Percentiles rank a stretch among this genome's conserved stretches.
phyloP scores from a whole-genome alignment of 2,329 filamentous ascomycete species.

The Monilinia vaccinii-corymbosi region DNA sequence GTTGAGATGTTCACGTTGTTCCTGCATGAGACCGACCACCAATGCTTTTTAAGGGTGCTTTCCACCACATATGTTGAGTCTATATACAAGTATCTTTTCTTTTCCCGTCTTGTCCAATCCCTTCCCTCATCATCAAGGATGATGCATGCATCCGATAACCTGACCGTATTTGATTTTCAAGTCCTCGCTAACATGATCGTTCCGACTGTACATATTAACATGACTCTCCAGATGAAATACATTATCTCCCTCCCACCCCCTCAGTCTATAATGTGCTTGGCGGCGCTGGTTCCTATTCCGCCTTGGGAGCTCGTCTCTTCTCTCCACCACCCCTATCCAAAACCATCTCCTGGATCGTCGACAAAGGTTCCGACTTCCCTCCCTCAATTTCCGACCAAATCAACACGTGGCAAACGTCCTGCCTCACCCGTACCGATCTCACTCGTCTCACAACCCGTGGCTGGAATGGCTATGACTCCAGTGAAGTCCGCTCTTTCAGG shows the following conservation, averaged over 20 bases:
- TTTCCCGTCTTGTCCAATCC: not conserved
- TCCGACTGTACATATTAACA: not conserved
- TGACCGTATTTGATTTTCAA: not conserved
- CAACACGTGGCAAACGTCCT: slow-evolving; percentile 66
- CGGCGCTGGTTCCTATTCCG: slow-evolving; percentile 79
- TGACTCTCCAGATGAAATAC: slow-evolving; percentile 67
- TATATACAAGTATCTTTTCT: not conserved
- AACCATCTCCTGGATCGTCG: slow-evolving; percentile 81
- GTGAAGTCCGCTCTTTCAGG: slow-evolving; percentile 66
- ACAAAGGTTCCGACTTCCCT: slow-evolving; percentile 84
- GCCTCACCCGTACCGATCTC: slow-evolving; percentile 50
- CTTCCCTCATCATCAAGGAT: not conserved
- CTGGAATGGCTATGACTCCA: slow-evolving; percentile 80
- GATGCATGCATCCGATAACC: not conserved
- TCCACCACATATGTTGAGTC: not conserved
- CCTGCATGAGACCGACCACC: not conserved
- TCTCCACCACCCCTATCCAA: slow-evolving; percentile 57
- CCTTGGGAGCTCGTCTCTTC: slow-evolving; percentile 80
- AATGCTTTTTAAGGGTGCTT: not conserved
- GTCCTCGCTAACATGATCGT: not conserved
- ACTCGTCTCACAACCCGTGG: slow-evolving; percentile 73
- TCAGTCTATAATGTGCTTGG: slow-evolving; percentile 71
- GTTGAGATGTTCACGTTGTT: slow-evolving; percentile 1
- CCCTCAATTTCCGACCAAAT: slow-evolving; percentile 53
- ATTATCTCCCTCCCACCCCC: slow-evolving; percentile 63